These are phyloP conservation scores for Tulasnella sp. DNA, from an alignment of 768 basidiomycete genomes.

Conservation along the genomic window DNA sequence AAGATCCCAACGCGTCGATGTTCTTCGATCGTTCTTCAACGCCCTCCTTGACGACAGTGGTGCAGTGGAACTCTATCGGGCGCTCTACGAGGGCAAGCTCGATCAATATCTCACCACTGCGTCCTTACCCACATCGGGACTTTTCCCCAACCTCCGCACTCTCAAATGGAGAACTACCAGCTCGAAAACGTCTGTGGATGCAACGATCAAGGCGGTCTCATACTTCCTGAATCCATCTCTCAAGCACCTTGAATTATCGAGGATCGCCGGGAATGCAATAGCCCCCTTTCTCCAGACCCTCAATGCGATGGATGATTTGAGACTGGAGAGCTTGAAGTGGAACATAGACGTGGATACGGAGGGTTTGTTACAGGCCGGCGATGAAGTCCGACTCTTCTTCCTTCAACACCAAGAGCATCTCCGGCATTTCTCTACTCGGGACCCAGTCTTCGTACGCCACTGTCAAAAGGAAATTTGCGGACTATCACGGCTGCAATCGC, in stretches of 20 bases:
- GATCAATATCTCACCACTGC: background rate
- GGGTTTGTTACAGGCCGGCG: too few relatives aligned
- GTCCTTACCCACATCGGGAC: background rate
- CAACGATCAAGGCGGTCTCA: background rate
- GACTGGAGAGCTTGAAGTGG: too few relatives aligned
- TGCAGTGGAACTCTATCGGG: too few relatives aligned
- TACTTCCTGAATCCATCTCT: background rate
- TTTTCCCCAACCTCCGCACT: background rate
- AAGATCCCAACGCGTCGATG: too few relatives aligned
- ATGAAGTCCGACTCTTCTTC: background rate
- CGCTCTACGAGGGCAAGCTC: background rate
- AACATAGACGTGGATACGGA: too few relatives aligned
- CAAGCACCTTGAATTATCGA: background rate
- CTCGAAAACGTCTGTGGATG: background rate
- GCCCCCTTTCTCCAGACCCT: too few relatives aligned
- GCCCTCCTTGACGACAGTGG: too few relatives aligned
- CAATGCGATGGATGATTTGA: too few relatives aligned
- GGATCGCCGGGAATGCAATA: background rate
- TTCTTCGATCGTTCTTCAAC: too few relatives aligned
- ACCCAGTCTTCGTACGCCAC: background rate
- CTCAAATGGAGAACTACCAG: background rate
- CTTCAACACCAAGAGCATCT: background rate
- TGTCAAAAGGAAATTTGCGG: background rate
- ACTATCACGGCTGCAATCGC: background rate
- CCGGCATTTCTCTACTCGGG: background rate